A percentile compares a stretch with the other conserved stretches of the same genome.
Conservation (phyloP, 768 basidiomycete species). For the Hygrophoropsis aurantiaca region DNA sequence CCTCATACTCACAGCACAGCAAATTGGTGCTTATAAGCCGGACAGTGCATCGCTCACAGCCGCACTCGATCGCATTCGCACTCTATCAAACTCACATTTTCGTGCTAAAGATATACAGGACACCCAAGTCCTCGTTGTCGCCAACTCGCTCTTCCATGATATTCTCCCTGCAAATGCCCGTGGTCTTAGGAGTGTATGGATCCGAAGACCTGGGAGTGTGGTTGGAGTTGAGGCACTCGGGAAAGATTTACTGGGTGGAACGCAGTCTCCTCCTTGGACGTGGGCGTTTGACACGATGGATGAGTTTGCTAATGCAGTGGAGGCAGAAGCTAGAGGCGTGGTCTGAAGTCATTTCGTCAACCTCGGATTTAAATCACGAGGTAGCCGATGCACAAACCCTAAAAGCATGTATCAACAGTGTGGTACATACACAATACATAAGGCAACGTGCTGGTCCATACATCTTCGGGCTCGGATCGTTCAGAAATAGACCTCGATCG, state of each 20-base stretch:
- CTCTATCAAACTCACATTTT: slow-evolving; percentile 13
- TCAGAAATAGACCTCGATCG: too few relatives aligned
- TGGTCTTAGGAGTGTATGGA: slow-evolving; percentile 65
- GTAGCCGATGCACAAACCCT: too few relatives aligned
- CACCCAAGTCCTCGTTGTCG: slow-evolving; percentile 59
- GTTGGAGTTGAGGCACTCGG: slow-evolving; percentile 38
- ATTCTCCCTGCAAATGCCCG: slow-evolving; percentile 58
- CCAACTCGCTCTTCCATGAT: slow-evolving; percentile 68
- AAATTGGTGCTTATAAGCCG: slow-evolving; percentile 74
- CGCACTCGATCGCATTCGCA: slow-evolving; percentile 20
- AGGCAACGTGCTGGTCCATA: too few relatives aligned
- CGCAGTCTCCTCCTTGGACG: slow-evolving; percentile 34
- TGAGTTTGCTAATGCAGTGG: slow-evolving; percentile 60
- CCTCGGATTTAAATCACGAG: too few relatives aligned
- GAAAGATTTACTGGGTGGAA: slow-evolving; percentile 15
- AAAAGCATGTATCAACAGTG: too few relatives aligned
- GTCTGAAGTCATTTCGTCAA: too few relatives aligned
- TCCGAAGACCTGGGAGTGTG: slow-evolving; percentile 52
- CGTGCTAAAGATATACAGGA: slow-evolving; percentile 21
- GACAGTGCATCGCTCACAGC: slow-evolving; percentile 41
- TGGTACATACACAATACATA: too few relatives aligned
- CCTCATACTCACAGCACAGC: slow-evolving; percentile 68
- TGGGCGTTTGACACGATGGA: slow-evolving; percentile 62
- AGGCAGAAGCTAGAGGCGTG: too few relatives aligned
- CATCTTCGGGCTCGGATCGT: too few relatives aligned